Evolutionary conservation across 495 filamentous ascomycete species (phyloP).

Genomic region (Recurvomyces mirabilis): DNA sequence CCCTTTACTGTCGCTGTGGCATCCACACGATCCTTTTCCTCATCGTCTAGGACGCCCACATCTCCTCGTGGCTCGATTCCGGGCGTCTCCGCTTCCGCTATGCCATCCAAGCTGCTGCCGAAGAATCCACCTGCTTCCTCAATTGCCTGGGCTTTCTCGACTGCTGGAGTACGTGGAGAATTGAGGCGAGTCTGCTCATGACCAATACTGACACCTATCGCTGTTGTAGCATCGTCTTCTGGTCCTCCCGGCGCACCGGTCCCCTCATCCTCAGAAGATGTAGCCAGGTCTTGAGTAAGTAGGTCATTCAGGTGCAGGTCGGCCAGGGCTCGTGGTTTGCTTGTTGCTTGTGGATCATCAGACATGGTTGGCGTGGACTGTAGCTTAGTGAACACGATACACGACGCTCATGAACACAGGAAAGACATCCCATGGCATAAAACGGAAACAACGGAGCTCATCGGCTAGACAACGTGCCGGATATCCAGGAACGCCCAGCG

Average conservation of each 20-base stretch:
- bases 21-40: background rate
- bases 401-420: background rate
- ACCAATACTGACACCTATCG: conserved; percentile 70
- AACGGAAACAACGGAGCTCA: too few relatives aligned
- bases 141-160: conserved; percentile 63
- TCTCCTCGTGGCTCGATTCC: too few relatives aligned
- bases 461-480: too few relatives aligned
- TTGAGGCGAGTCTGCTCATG: conserved; percentile 59
- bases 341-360: too few relatives aligned
- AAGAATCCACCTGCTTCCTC: conserved; percentile 47
- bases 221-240: conserved; percentile 45
- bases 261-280: conserved; percentile 24
- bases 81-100: background rate
- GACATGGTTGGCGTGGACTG: background rate
- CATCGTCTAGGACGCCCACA: background rate
- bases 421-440: too few relatives aligned
- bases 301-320: conserved; percentile 12
- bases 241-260: conserved; percentile 8
- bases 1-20: background rate
- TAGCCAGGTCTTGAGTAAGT: conserved; percentile 2
- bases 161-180: conserved; percentile 57
- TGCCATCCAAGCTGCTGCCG: conserved; percentile 24
- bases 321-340: conserved; percentile 15
- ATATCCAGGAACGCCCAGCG: too few relatives aligned
- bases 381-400: background rate